Evolutionary conservation across 805 yeast genomes (phyloP).

Genomic region (Suhomyces sp.): DNA sequence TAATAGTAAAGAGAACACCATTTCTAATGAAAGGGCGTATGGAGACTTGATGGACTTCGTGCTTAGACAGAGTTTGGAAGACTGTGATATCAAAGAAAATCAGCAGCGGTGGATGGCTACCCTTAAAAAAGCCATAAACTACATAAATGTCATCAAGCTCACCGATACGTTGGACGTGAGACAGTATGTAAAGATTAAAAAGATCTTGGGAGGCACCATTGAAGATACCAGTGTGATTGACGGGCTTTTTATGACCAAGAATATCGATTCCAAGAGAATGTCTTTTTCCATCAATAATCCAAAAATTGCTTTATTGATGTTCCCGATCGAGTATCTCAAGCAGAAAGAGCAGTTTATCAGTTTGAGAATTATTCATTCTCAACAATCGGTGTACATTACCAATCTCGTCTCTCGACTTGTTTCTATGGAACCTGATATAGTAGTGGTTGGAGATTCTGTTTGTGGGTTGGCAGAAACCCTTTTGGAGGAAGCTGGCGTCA

Average conservation of each 20-base stretch:
- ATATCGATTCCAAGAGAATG: conserved; percentile 79
- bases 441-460: conserved; percentile 74
- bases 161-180: conserved; percentile 81
- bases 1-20: conserved; percentile 7
- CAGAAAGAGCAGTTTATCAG: conserved; percentile 79
- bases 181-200: conserved; percentile 84
- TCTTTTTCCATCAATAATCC: conserved; percentile 62
- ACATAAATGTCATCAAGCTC: conserved; percentile 57
- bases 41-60: conserved; percentile 49
- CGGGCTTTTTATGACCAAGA: conserved; percentile 84
- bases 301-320: conserved; percentile 74
- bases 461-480: conserved; percentile 77
- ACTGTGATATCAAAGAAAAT: conserved; percentile 49
- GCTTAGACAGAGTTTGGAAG: conserved; percentile 57
- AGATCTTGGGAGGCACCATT: conserved; percentile 72
- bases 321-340: conserved; percentile 82
- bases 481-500: conserved; percentile 69
- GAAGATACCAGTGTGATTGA: conserved; percentile 55
- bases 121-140: conserved; percentile 49
- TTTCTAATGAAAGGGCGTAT: conserved; percentile 15
- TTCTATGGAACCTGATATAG: conserved; percentile 72
- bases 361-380: conserved; percentile 78
- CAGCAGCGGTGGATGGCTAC: conserved; percentile 57
- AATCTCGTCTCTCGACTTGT: conserved; percentile 77
- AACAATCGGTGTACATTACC: conserved; percentile 79